Evolutionary conservation across 2,329 filamentous ascomycete genomes (phyloP).

Genomic region (Helotiales sp.): DNA sequence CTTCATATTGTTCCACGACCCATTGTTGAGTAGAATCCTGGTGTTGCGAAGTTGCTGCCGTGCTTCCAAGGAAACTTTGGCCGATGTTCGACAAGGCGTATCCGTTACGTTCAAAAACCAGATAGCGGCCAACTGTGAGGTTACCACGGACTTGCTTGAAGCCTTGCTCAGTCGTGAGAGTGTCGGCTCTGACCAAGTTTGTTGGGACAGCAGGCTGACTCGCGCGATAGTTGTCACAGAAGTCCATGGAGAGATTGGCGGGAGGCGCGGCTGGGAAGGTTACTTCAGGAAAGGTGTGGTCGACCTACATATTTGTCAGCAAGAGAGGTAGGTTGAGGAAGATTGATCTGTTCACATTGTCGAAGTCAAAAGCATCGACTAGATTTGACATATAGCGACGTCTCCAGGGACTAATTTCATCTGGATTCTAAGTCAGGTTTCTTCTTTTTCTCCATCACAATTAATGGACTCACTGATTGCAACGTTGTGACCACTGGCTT

Average conservation of each 20-base stretch:
- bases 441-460: background rate
- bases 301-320: background rate
- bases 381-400: conserved; percentile 48
- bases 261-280: background rate
- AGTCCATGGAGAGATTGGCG: background rate
- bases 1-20: background rate
- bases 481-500: conserved; percentile 40
- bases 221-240: no score
- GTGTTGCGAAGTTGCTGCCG: conserved; percentile 24
- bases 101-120: conserved; percentile 49
- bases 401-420: conserved; percentile 46
- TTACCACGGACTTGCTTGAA: conserved; percentile 52
- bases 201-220: background rate
- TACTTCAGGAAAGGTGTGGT: background rate
- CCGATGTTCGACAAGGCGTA: conserved; percentile 41
- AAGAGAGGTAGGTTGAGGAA: background rate
- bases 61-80: conserved; percentile 23
- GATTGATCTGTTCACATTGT: conserved; percentile 8
- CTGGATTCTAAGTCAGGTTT: background rate
- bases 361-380: conserved; percentile 46
- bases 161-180: conserved; percentile 44
- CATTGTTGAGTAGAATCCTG: background rate
- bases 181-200: background rate
- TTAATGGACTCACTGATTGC: conserved; percentile 23
- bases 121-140: conserved; percentile 53